Conservation (phyloP, 2,329 filamentous ascomycete genomes). For the Sarocladiaceae sp. region DNA sequence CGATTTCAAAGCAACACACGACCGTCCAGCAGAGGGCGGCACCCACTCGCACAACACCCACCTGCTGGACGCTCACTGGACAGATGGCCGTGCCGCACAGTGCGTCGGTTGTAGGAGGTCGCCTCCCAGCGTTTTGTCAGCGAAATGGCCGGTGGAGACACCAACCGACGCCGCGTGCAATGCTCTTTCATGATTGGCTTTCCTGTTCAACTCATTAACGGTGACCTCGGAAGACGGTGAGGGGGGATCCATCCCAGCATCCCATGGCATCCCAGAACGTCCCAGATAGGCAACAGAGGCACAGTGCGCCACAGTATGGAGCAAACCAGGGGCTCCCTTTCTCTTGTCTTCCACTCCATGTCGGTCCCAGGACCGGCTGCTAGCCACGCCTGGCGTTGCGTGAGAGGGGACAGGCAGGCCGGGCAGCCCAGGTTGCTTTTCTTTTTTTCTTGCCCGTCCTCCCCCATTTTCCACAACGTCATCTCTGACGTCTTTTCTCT, state of each 20-base stretch:
- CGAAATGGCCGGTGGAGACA: not conserved
- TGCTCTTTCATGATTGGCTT: not conserved
- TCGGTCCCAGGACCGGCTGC: not conserved
- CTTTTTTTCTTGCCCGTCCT: constrained; percentile 23
- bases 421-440: constrained; percentile 14
- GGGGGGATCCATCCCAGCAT: not conserved
- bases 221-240: not conserved
- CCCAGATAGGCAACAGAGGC: not conserved
- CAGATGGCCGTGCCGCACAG: not conserved
- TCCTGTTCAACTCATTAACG: not conserved
- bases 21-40: not conserved
- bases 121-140: not conserved
- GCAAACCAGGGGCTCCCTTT: not conserved
- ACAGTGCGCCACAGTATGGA: constrained; percentile 6
- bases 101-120: not conserved
- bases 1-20: constrained; percentile 10
- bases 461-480: constrained; percentile 36
- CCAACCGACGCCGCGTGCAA: not conserved
- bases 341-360: not conserved
- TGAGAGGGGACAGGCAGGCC: not conserved
- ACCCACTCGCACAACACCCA: not conserved
- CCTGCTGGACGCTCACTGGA: not conserved
- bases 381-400: not conserved
- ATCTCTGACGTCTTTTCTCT: constrained; percentile 44
- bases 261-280: too few species aligned